Evolutionary conservation across 2,329 filamentous ascomycete species (phyloP).

Genomic region (Fusarium sp.): DNA sequence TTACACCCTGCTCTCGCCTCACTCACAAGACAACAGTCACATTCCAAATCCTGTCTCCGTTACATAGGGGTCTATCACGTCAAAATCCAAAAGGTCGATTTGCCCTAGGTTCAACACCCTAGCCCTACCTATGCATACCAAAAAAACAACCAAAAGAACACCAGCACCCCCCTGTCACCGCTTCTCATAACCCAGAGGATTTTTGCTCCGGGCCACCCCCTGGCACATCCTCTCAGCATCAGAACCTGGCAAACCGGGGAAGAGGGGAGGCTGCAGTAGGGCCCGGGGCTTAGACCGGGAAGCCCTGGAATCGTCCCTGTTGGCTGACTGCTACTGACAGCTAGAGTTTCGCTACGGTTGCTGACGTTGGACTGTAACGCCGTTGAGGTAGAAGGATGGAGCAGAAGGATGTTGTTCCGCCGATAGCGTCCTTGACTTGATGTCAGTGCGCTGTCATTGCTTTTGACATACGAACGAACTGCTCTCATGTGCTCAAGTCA

Average conservation of each 20-base stretch:
- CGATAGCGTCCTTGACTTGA: background rate
- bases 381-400: conserved; percentile 1
- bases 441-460: background rate
- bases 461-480: background rate
- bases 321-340: conserved; percentile 14
- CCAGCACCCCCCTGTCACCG: conserved; percentile 18
- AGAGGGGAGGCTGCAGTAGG: conserved; percentile 31
- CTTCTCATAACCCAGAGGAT: conserved; percentile 12
- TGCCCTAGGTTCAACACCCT: background rate
- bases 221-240: background rate
- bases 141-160: background rate
- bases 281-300: conserved; percentile 28
- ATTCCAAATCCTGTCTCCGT: background rate
- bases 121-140: conserved; percentile 8
- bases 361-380: conserved; percentile 25
- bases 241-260: conserved; percentile 10
- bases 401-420: background rate
- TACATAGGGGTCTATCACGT: conserved; percentile 12
- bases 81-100: conserved; percentile 2
- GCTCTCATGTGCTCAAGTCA: background rate
- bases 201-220: conserved; percentile 7
- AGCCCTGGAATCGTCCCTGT: conserved; percentile 27
- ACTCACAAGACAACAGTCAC: conserved; percentile 1
- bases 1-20: conserved; percentile 28
- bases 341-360: conserved; percentile 10